Evolutionary conservation across 768 basidiomycete species (phyloP), one percentile per base, ranked within the genome.

Genomic region (Macrolepiota albuminosa): DNA sequence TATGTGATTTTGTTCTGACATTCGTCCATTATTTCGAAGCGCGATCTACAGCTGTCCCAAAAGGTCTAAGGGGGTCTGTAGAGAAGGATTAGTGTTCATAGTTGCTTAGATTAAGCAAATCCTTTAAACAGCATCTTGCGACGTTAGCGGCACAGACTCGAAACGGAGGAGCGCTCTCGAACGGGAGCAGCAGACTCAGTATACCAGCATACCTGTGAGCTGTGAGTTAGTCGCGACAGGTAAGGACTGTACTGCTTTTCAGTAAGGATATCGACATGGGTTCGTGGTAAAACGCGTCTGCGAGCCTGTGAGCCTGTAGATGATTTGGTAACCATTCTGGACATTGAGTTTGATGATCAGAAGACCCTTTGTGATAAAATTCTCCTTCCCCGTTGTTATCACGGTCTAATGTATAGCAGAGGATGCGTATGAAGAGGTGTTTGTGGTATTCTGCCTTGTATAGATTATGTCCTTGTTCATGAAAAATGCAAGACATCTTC

Each of bases 181-280:
- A 90, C 85, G 0, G 88, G 84, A 2, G 73, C 70, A 1, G 84
- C 84, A 61, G 85, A 78, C 43, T 74, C 71, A 21, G 21, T 21
- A 21, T 21, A 89, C 83, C 39, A 88, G 79, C 29, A 84, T 87
- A 42, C 86, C 85, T 87, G 45, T 6, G 37, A 14, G 8, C 6
- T 13, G 16, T 1, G 21, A 21, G 47, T 54, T 16, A 46, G 33
- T 31, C 11, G 50, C 46, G 36, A 58, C 21, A 9, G 33, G 1
- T 40, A 54, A 54, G 4, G 61, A 26, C 33, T 13, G 54, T 66
- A 81, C 88, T 88, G 67, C 88, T 82, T 59, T 84, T 77, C 63
- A 84, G 77, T 7, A 90, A 75, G 73, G 89, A 89, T 59, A 90
- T 80, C 66, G 78, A 88, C 74, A 90, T 77, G 3, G 88, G 85